Evolutionary conservation across 768 basidiomycete genomes (phyloP).

Genomic region (Lactifluus volemus): DNA sequence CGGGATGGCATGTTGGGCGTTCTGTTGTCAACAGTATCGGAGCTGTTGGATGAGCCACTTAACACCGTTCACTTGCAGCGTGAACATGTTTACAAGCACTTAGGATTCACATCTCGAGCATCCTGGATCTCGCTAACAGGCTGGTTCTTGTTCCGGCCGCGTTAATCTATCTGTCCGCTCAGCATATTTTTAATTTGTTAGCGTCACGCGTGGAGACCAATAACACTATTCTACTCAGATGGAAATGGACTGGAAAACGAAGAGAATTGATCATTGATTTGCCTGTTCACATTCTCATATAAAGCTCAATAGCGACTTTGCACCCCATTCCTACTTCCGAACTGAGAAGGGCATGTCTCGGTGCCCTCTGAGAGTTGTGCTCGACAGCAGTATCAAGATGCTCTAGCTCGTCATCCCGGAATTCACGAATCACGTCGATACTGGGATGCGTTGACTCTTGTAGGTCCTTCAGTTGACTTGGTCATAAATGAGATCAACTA

Average conservation of each 20-base stretch:
- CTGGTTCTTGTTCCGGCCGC: conserved; percentile 54
- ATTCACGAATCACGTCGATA: conserved; percentile 52
- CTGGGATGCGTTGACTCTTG: conserved; percentile 62
- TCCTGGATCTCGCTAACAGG: conserved; percentile 55
- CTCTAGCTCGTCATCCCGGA: conserved; percentile 92
- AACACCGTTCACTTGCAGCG: conserved; percentile 38
- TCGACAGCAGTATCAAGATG: conserved; percentile 89
- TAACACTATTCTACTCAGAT: conserved; percentile 34
- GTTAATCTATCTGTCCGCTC: conserved; percentile 37
- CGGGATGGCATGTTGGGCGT: conserved; percentile 50
- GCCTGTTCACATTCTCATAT: conserved; percentile 56
- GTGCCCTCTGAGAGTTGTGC: conserved; percentile 80
- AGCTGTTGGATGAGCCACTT: neutral
- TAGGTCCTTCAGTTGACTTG: conserved; percentile 76
- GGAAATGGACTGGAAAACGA: conserved; percentile 46
- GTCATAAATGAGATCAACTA: neutral
- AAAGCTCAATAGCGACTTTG: conserved; percentile 82
- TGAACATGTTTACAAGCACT: conserved; percentile 75
- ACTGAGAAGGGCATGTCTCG: conserved; percentile 63
- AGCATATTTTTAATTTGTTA: conserved; percentile 25
- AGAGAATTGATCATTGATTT: conserved; percentile 22
- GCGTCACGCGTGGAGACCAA: neutral
- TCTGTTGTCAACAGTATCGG: neutral
- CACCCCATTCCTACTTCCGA: conserved; percentile 80
- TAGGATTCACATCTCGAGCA: conserved; percentile 67